Evolutionary conservation across 2,329 filamentous ascomycete genomes (phyloP).

Genomic region (Clarireedia sp.): DNA sequence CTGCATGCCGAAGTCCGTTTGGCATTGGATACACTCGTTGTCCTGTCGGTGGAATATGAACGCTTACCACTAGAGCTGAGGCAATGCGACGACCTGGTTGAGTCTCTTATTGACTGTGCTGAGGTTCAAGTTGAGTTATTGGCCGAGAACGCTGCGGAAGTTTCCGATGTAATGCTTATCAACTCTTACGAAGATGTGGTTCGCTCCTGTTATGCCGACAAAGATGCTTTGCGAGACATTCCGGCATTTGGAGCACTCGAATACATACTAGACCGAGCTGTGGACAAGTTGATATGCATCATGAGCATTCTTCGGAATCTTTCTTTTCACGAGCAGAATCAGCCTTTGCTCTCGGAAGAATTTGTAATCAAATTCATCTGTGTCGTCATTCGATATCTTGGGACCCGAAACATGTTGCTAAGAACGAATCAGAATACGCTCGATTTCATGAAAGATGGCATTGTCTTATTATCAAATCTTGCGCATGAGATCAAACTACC

Average conservation of each 20-base stretch:
- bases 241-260: conserved; percentile 66
- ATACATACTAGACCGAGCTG: conserved; percentile 78
- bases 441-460: conserved; percentile 94
- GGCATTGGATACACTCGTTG: conserved; percentile 75
- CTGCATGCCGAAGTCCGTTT: conserved; percentile 84
- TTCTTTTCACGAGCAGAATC: conserved; percentile 78
- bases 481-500: conserved; percentile 73
- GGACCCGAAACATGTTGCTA: conserved; percentile 80
- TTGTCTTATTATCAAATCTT: conserved; percentile 84
- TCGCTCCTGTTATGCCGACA: conserved; percentile 68
- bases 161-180: conserved; percentile 79
- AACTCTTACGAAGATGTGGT: conserved; percentile 82
- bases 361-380: conserved; percentile 77
- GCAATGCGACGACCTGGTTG: conserved; percentile 79
- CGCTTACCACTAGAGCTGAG: conserved; percentile 57
- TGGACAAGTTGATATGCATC: conserved; percentile 80
- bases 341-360: conserved; percentile 64
- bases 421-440: conserved; percentile 76
- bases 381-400: conserved; percentile 75
- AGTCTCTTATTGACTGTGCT: conserved; percentile 81
- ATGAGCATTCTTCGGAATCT: conserved; percentile 89
- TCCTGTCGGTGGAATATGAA: conserved; percentile 52
- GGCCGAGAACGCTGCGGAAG: conserved; percentile 75
- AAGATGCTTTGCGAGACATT: conserved; percentile 62
- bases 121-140: conserved; percentile 80